Evolutionary conservation across 2,329 filamentous ascomycete genomes (phyloP).

Genomic region (Rhynchosporium secalis): DNA sequence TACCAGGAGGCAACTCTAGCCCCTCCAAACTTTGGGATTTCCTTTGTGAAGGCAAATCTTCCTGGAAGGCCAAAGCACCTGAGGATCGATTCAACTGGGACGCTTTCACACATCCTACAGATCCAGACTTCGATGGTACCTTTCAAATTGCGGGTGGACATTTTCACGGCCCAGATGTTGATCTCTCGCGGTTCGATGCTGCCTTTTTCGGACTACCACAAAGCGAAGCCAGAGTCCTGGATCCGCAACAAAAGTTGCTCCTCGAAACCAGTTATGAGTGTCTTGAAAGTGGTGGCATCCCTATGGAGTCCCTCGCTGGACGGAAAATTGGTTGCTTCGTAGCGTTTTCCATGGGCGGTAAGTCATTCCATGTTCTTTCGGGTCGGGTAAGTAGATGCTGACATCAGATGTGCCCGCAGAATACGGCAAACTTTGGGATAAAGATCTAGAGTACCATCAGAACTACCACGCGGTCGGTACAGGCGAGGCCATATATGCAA

Average conservation of each 20-base stretch:
- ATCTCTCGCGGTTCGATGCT: not conserved
- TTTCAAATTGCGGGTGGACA: no score
- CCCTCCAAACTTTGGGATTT: no score
- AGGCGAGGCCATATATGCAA: conserved; percentile 39
- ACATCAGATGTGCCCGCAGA: not conserved
- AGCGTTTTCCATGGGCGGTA: not conserved
- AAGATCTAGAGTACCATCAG: no score
- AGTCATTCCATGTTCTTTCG: not conserved
- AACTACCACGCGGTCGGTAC: not conserved
- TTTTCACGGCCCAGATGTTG: no score
- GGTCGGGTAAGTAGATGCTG: not conserved
- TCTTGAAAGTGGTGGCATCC: not conserved
- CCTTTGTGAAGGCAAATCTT: no score
- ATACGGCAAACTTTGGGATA: not conserved
- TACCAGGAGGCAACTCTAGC: no score
- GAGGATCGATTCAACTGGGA: no score
- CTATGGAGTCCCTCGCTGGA: not conserved
- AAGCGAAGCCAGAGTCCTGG: not conserved
- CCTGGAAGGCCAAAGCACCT: no score
- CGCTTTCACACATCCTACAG: no score
- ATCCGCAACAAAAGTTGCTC: not conserved
- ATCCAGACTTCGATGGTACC: no score
- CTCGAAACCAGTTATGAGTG: not conserved
- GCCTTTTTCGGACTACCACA: not conserved
- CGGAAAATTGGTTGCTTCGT: no score